Conservation (phyloP, 1,284 basidiomycete species). For the Rhodotorula sp. region DNA sequence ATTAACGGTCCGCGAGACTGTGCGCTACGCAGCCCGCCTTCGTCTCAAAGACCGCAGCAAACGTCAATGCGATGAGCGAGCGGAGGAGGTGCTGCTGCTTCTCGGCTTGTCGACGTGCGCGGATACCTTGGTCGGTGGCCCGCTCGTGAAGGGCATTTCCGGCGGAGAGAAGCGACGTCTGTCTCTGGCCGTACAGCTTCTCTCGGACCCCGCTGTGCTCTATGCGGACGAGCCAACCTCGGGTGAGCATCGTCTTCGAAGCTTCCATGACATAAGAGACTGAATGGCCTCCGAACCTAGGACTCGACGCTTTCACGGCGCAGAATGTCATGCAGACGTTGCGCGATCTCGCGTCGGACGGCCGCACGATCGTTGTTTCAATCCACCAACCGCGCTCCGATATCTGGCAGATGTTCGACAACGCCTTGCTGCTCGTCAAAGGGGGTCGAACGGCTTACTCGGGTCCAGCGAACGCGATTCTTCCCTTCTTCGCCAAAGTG, state of each 20-base stretch:
- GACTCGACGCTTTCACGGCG: conserved; percentile 58
- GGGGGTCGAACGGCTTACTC: conserved; percentile 53
- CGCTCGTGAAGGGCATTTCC: conserved; percentile 52
- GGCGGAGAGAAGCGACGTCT: conserved; percentile 60
- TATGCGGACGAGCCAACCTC: conserved; percentile 53
- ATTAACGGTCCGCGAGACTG: conserved; percentile 54
- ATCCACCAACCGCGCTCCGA: conserved; percentile 60
- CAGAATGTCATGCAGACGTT: conserved; percentile 53
- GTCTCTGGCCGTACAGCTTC: conserved; percentile 57
- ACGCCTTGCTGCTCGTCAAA: conserved; percentile 57
- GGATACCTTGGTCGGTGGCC: conserved; percentile 57
- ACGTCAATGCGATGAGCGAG: conserved; percentile 53
- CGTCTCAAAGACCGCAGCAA: conserved; percentile 54
- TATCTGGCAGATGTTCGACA: conserved; percentile 54
- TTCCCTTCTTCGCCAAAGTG: conserved; percentile 48
- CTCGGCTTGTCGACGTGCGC: conserved; percentile 58
- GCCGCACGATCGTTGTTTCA: conserved; percentile 57
- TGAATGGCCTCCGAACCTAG: conserved; percentile 26
- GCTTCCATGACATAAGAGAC: too few relatives aligned
- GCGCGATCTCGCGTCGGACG: conserved; percentile 55
- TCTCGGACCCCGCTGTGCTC: conserved; percentile 55
- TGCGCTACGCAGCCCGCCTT: conserved; percentile 57
- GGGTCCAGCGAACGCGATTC: conserved; percentile 46
- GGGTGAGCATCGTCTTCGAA: background rate
- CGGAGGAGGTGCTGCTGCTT: conserved; percentile 55